These are phyloP conservation scores for Pouteria campechiana DNA, from an alignment of 179 eudicot genomes.

Conservation along the genomic window DNA sequence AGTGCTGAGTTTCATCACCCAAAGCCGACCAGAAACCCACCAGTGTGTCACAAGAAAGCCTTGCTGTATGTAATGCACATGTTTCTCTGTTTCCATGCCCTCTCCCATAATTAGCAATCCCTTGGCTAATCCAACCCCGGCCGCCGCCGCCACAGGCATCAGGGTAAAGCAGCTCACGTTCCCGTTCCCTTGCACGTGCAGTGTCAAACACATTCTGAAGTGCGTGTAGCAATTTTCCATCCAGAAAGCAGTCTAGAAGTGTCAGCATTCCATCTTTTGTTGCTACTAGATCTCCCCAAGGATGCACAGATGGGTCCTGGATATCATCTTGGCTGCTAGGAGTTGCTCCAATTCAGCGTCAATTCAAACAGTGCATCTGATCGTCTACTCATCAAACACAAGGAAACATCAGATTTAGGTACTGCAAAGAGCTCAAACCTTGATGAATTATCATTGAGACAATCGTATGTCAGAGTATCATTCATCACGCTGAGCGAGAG, in stretches of 20 bases:
- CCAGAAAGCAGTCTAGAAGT: slow-evolving; percentile 73
- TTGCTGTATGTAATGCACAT: slow-evolving; percentile 95
- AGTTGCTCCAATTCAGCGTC: too few species aligned
- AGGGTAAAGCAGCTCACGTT: slow-evolving; percentile 87
- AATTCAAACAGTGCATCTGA: too few species aligned
- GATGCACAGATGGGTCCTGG: slow-evolving; percentile 95
- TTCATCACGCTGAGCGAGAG: too few species aligned
- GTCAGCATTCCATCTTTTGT: slow-evolving; percentile 78
- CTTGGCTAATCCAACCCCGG: slow-evolving; percentile 99
- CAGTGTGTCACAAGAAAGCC: slow-evolving; percentile 93
- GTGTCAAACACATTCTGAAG: slow-evolving; percentile 94
- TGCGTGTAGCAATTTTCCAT: slow-evolving; percentile 70
- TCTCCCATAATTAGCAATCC: slow-evolving; percentile 75
- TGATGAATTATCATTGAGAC: too few species aligned
- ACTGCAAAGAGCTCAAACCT: too few species aligned
- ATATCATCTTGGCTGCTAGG: slow-evolving; percentile 46
- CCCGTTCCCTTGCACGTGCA: slow-evolving; percentile 94
- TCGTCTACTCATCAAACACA: too few species aligned
- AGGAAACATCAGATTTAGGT: too few species aligned
- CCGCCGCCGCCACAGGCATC: slow-evolving; percentile 99
- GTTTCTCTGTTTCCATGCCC: slow-evolving; percentile 96
- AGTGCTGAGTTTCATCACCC: slow-evolving; percentile 87
- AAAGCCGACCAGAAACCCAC: slow-evolving; percentile 99
- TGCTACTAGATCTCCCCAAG: slow-evolving; percentile 93
- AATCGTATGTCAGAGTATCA: too few species aligned